Evolutionary conservation across 192 early-diverging fungal genomes (phyloP).

Genomic region (Coemansia sp.): DNA sequence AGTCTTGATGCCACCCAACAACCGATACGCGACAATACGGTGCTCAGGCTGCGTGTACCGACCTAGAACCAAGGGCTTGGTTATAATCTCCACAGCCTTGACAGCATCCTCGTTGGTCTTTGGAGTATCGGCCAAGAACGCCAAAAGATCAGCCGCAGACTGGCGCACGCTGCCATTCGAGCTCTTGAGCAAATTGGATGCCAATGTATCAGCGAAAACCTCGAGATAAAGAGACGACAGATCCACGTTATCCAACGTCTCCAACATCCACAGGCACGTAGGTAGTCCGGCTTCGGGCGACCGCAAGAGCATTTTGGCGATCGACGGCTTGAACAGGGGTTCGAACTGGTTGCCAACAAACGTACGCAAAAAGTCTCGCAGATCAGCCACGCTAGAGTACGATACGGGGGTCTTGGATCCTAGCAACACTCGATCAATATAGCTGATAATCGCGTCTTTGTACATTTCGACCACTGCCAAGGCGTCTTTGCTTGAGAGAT

Average conservation of each 20-base stretch:
- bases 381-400: conserved; percentile 37
- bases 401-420: conserved; percentile 26
- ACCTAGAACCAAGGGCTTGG: conserved; percentile 55
- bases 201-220: conserved; percentile 60
- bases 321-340: conserved; percentile 62
- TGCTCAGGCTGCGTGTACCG: conserved; percentile 71
- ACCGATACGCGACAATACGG: conserved; percentile 65
- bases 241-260: conserved; percentile 59
- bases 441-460: conserved; percentile 43
- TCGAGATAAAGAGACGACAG: conserved; percentile 65
- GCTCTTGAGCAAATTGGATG: conserved; percentile 41
- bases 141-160: conserved; percentile 35
- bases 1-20: conserved; percentile 51
- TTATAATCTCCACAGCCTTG: conserved; percentile 23
- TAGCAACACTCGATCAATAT: conserved; percentile 30
- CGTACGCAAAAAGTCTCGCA: conserved; percentile 65
- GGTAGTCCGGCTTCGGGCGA: conserved; percentile 81
- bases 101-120: conserved; percentile 21
- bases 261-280: conserved; percentile 67
- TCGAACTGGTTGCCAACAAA: conserved; percentile 63
- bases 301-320: conserved; percentile 80
- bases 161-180: conserved; percentile 35
- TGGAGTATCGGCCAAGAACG: conserved; percentile 31
- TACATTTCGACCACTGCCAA: conserved; percentile 41
- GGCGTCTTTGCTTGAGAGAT: conserved; percentile 34